phyloP scores from a whole-genome alignment of 2,329 filamentous ascomycete genomes.

The Aspergillus clavatus region DNA sequence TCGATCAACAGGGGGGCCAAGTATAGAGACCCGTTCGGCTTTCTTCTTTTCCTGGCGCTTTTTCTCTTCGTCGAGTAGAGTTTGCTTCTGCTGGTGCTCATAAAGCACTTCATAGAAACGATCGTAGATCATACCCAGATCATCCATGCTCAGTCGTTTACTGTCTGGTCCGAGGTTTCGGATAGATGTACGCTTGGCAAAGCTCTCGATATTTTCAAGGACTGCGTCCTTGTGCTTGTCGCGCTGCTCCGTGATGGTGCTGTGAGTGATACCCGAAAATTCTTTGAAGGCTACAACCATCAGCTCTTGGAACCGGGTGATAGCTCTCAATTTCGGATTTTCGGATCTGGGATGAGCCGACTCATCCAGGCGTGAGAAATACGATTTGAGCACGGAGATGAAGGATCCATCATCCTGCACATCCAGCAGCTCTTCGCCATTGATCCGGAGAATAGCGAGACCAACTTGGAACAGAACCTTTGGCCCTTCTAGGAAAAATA shows the following conservation, averaged over 20 bases:
- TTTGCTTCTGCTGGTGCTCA: constrained; percentile 78
- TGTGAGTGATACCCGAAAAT: constrained; percentile 91
- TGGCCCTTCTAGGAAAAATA: constrained; percentile 96
- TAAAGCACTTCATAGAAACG: constrained; percentile 90
- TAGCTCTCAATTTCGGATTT: constrained; percentile 87
- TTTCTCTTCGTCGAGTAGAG: constrained; percentile 69
- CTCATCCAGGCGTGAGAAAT: constrained; percentile 89
- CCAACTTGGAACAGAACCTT: constrained; percentile 97
- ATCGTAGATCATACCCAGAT: constrained; percentile 87
- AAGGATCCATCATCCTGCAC: constrained; percentile 93
- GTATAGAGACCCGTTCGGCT: constrained; percentile 36
- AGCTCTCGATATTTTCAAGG: constrained; percentile 91
- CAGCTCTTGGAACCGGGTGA: constrained; percentile 93
- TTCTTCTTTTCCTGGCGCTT: constrained; percentile 61
- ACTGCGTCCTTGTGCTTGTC: constrained; percentile 92
- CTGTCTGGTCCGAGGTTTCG: constrained; percentile 93
- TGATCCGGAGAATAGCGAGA: constrained; percentile 92
- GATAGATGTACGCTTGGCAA: constrained; percentile 94
- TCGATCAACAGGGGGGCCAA: constrained; percentile 51
- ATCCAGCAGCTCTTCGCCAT: constrained; percentile 91
- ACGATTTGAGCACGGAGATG: constrained; percentile 90
- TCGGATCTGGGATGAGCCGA: constrained; percentile 94
- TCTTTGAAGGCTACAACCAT: constrained; percentile 99
- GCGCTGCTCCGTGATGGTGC: constrained; percentile 81
- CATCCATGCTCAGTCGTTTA: constrained; percentile 79